Percentiles rank a stretch among this genome's conserved stretches.
These are phyloP conservation scores for Pseudonitzschia pungens DNA, from an alignment of 108 stramenopile genomes.

Conservation along the genomic window DNA sequence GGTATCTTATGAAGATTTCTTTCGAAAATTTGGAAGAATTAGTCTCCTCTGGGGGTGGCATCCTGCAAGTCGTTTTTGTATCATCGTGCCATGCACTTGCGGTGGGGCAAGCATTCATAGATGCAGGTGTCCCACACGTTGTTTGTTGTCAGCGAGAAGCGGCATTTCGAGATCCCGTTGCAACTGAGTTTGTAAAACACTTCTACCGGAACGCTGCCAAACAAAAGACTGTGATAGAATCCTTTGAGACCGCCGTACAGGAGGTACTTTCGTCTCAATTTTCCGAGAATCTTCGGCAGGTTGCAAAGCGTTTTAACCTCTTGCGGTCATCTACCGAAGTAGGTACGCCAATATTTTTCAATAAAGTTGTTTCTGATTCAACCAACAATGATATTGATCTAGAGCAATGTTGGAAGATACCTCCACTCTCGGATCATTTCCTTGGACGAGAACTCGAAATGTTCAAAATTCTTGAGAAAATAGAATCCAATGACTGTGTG, in stretches of 20 bases:
- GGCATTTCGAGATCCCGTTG: slow-evolving; percentile 57
- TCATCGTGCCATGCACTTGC: slow-evolving; percentile 66
- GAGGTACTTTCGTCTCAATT: slow-evolving; percentile 41
- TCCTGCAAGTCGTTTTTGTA: slow-evolving; percentile 73
- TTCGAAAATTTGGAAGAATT: slow-evolving; percentile 35
- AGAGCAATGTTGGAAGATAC: not conserved
- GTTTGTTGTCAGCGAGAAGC: slow-evolving; percentile 73
- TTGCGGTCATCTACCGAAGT: slow-evolving; percentile 29
- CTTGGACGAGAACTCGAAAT: slow-evolving; percentile 65
- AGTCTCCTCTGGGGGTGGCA: not conserved
- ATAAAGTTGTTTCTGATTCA: not conserved
- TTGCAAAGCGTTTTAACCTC: slow-evolving; percentile 51
- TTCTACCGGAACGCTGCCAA: slow-evolving; percentile 61
- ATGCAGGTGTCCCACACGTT: slow-evolving; percentile 86
- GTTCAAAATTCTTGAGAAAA: slow-evolving; percentile 46
- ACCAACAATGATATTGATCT: not conserved
- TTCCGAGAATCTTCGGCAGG: slow-evolving; percentile 31
- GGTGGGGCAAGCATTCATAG: slow-evolving; percentile 71
- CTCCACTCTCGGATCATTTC: slow-evolving; percentile 52
- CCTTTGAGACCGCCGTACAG: slow-evolving; percentile 68
- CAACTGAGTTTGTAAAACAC: slow-evolving; percentile 56
- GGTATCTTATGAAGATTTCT: slow-evolving; percentile 46
- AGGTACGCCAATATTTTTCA: not conserved
- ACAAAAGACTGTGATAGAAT: slow-evolving; percentile 49
- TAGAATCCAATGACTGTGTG: slow-evolving; percentile 48